Percentiles rank a stretch among this genome's conserved stretches.
Conservation (phyloP, 441 rosid genomes). For the Omphalea diandra region DNA sequence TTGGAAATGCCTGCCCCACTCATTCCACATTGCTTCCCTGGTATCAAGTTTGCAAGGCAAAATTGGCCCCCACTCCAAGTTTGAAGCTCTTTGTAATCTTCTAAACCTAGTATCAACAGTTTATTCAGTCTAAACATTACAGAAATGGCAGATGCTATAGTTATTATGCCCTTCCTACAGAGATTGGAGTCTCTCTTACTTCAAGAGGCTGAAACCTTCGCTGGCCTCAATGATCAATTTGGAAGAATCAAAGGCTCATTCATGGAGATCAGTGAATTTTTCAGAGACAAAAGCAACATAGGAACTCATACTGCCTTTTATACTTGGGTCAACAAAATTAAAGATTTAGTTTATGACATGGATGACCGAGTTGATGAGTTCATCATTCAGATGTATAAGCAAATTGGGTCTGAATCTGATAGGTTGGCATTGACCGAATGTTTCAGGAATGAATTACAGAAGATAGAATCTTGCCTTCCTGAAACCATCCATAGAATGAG, state of each 20-base stretch:
- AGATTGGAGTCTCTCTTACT: slow-evolving; percentile 28
- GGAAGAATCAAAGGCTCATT: slow-evolving; percentile 13
- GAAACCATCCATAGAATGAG: slow-evolving; percentile 13
- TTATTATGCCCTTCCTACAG: slow-evolving; percentile 29
- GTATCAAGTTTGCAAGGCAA: too few relatives aligned
- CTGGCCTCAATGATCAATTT: slow-evolving; percentile 24
- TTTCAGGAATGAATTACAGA: slow-evolving; percentile 25
- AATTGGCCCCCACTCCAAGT: too few relatives aligned
- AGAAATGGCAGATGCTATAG: slow-evolving; percentile 31
- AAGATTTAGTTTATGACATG: slow-evolving; percentile 13
- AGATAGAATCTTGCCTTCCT: slow-evolving; percentile 23
- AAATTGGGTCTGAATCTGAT: slow-evolving; percentile 19
- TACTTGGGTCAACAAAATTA: slow-evolving; percentile 20
- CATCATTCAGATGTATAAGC: slow-evolving; percentile 28
- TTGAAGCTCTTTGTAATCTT: too few relatives aligned
- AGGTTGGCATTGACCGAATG: slow-evolving; percentile 19
- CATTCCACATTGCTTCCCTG: too few relatives aligned
- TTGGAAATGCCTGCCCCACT: too few relatives aligned
- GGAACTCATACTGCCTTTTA: slow-evolving; percentile 16
- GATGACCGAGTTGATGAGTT: slow-evolving; percentile 36
- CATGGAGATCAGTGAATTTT: slow-evolving; percentile 22
- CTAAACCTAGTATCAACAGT: too few relatives aligned
- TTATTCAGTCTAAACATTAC: too few relatives aligned
- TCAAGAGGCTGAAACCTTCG: slow-evolving; percentile 20
- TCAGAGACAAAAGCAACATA: not conserved